These are phyloP conservation scores for Diaporthe capsici DNA, from an alignment of 2,329 filamentous ascomycete species.

Conservation along the genomic window DNA sequence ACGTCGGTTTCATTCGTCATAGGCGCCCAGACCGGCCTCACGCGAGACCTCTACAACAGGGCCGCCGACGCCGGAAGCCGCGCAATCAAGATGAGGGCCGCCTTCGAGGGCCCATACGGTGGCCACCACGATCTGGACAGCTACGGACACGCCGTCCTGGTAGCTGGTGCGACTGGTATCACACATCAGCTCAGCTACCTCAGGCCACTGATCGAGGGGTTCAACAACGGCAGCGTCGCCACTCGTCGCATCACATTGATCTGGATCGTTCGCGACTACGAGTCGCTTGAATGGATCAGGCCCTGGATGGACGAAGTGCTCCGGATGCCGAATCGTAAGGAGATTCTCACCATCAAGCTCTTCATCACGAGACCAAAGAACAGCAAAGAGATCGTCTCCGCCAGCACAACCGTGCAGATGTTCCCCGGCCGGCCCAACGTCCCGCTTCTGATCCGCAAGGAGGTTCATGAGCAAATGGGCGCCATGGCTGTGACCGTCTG, in stretches of 20 bases:
- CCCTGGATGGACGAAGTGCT: slow-evolving; percentile 86
- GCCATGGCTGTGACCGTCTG: slow-evolving; percentile 91
- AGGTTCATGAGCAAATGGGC: slow-evolving; percentile 85
- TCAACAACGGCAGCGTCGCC: slow-evolving; percentile 79
- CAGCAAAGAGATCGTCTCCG: slow-evolving; percentile 83
- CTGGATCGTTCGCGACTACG: slow-evolving; percentile 92
- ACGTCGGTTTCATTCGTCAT: slow-evolving; percentile 84
- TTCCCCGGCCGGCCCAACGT: slow-evolving; percentile 91
- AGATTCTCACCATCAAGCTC: slow-evolving; percentile 87
- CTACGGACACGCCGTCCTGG: slow-evolving; percentile 91
- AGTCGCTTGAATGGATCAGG: slow-evolving; percentile 93
- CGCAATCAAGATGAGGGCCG: slow-evolving; percentile 75
- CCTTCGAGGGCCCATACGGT: slow-evolving; percentile 91
- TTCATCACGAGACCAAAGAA: slow-evolving; percentile 92
- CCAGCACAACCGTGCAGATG: slow-evolving; percentile 88
- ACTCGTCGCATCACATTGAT: slow-evolving; percentile 86
- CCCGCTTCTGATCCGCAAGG: slow-evolving; percentile 81
- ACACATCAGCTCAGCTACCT: slow-evolving; percentile 95
- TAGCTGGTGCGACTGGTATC: slow-evolving; percentile 94
- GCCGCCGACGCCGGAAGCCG: slow-evolving; percentile 68
- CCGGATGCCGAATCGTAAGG: slow-evolving; percentile 82
- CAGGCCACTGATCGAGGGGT: slow-evolving; percentile 80
- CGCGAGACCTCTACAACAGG: slow-evolving; percentile 81
- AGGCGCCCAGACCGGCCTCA: slow-evolving; percentile 90
- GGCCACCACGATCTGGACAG: slow-evolving; percentile 89